Percentiles rank a stretch among this genome's conserved stretches.
These are phyloP conservation scores for Dictyostelium brefeldianum DNA, from an alignment of 78 protist species.

Conservation along the genomic window DNA sequence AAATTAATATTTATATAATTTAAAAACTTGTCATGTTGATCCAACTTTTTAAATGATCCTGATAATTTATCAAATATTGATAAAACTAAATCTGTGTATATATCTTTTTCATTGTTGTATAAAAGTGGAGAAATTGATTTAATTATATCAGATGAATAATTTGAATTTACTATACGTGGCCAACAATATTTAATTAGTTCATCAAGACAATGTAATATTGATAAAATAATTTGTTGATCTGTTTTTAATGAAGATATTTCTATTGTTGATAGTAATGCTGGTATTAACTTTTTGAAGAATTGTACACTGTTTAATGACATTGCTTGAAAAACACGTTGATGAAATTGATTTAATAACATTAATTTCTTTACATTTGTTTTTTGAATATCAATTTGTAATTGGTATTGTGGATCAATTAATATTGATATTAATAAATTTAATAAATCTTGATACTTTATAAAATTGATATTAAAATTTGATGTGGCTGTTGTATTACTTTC, in stretches of 20 bases:
- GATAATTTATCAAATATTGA: no score
- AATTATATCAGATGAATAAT: not conserved
- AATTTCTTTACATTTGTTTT: not conserved
- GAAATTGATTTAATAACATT: not conserved
- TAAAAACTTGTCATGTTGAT: no score
- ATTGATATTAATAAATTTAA: not conserved
- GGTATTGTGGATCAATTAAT: not conserved
- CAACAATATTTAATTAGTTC: not conserved
- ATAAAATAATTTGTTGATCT: not conserved
- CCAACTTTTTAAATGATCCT: no score
- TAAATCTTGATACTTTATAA: conserved; percentile 9
- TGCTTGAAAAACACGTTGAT: not conserved
- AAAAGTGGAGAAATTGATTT: conserved; percentile 4
- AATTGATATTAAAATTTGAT: not conserved
- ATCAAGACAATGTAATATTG: not conserved
- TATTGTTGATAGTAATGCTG: not conserved
- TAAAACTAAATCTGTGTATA: no score
- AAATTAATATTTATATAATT: no score
- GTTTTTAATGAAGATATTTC: not conserved
- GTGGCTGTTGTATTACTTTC: not conserved
- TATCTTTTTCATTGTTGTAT: no score
- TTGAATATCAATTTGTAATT: not conserved
- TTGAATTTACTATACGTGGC: not conserved
- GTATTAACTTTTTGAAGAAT: not conserved
- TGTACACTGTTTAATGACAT: not conserved